These are phyloP conservation scores for Fusarium brevicatenulatum DNA, from an alignment of 2,329 filamentous ascomycete species.

Conservation along the genomic window DNA sequence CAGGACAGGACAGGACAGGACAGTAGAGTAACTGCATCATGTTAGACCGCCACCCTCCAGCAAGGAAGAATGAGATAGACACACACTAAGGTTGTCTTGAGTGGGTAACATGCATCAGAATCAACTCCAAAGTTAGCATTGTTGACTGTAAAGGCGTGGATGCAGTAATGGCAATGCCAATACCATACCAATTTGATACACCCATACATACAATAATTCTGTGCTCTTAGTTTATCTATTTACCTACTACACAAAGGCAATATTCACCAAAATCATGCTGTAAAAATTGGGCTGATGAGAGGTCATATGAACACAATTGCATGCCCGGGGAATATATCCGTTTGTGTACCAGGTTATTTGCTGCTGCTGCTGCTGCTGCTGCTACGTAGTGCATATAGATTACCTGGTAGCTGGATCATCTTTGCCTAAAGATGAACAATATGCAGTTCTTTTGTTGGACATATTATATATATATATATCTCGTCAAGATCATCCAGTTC, in stretches of 20 bases:
- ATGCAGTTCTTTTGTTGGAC: not conserved
- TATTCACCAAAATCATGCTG: not conserved
- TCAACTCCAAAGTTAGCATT: conserved; percentile 2
- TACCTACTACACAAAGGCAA: not conserved
- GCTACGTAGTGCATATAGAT: not conserved
- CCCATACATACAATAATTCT: not conserved
- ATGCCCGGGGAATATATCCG: conserved; percentile 26
- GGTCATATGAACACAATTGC: conserved; percentile 36
- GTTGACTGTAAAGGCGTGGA: conserved; percentile 19
- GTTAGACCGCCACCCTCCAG: conserved; percentile 37
- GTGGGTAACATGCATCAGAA: conserved; percentile 29
- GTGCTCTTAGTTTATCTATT: not conserved
- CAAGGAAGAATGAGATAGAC: conserved; percentile 18
- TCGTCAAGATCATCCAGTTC: too few relatives aligned
- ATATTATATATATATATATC: too few relatives aligned
- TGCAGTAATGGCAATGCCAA: conserved; percentile 19
- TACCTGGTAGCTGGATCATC: not conserved
- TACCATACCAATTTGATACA: not conserved
- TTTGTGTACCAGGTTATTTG: not conserved
- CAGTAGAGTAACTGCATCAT: conserved; percentile 11
- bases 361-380: not conserved
- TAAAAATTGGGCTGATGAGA: conserved; percentile 12
- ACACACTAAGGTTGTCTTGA: conserved; percentile 12
- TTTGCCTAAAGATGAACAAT: not conserved
- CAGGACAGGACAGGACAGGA: not conserved